Evolutionary conservation across 2,329 filamentous ascomycete species (phyloP), one percentile per base, ranked within the genome.

Genomic region (Phialemonium atrogriseum): DNA sequence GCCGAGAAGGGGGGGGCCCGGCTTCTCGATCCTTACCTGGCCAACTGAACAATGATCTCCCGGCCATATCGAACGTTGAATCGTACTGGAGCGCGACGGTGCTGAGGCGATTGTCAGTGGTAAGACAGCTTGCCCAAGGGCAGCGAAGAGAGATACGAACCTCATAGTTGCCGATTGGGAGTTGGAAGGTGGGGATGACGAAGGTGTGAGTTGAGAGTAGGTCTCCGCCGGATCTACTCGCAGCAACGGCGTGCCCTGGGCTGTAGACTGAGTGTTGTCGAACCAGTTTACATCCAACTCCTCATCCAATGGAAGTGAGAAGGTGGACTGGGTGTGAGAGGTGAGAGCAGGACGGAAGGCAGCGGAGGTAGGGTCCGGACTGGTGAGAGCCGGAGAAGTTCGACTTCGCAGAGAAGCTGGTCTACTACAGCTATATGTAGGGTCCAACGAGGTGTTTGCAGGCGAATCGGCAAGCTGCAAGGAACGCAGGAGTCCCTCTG

Each of bases 31-130:
- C 28, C 28, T 23, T 58, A 66, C 64, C 61, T 43, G 62, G 65
- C 70, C 70, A 73, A 26, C 60, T 56, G 41, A 65, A 71, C 17
- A 62, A 55, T 24, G 66, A 62, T 47, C 68, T 59, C 32, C 59
- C 58, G 31, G 65, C 67, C 65, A 73, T 70, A 40, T 55, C 57
- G 47, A 70, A 68, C 41, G 59, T 54, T 16, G 64, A 57, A 43
- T 73, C 68, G 50, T 66, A 72, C 26, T 56, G 51, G 35, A 68
- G 60, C 42, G 68, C 66, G 41, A 70, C 61, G 49, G 68, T 60
- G 47, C 62, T 66, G 35, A 29, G 36, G 33, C 30, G 16, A 38
- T 18, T 30, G 29, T 30, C 41, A 16, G 27, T 27, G 20, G 19
- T n/a, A n/a, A n/a, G n/a, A n/a, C n/a, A n/a, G n/a, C n/a, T n/a